Percentiles rank a stretch among this genome's conserved stretches.
Evolutionary conservation across 345 rosid genomes (phyloP).

Genomic region (Barbarea vulgaris): DNA sequence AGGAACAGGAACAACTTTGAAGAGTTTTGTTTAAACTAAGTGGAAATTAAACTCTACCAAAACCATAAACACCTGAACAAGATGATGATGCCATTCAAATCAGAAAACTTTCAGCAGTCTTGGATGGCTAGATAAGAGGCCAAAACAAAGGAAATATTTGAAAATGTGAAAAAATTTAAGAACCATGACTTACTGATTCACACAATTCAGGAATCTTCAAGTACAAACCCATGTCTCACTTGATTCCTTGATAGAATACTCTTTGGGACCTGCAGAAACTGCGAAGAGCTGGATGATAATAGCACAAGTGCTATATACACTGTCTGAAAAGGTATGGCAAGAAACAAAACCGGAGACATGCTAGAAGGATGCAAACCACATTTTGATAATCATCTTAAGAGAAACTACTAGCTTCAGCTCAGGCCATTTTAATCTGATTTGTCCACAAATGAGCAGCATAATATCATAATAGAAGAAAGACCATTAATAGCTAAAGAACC

Average conservation of each 20-base stretch:
- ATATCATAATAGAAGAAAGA: not conserved
- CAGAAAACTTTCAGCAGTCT: conserved; percentile 4
- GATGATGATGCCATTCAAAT: not conserved
- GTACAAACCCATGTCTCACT: conserved; percentile 23
- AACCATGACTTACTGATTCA: conserved; percentile 26
- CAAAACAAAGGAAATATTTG: conserved; percentile 25
- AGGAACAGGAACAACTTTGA: not conserved
- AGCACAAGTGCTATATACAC: not conserved
- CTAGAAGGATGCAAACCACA: conserved; percentile 7
- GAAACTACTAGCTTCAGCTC: conserved; percentile 8
- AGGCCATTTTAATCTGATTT: not conserved
- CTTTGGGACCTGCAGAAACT: conserved; percentile 13
- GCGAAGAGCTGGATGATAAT: not conserved
- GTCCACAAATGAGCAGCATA: not conserved
- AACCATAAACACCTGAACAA: not conserved
- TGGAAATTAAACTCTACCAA: not conserved
- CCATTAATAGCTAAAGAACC: not conserved
- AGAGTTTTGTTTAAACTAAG: not conserved
- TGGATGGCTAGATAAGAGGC: conserved; percentile 17
- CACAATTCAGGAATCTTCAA: conserved; percentile 28
- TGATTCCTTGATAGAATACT: not conserved
- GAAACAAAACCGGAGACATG: conserved; percentile 1
- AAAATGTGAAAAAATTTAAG: not conserved
- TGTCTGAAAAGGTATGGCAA: not conserved
- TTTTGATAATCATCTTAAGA: not conserved